Base-by-base conservation (phyloP, 148 eudicot species). In the Pharnaceum exiguum region DNA sequence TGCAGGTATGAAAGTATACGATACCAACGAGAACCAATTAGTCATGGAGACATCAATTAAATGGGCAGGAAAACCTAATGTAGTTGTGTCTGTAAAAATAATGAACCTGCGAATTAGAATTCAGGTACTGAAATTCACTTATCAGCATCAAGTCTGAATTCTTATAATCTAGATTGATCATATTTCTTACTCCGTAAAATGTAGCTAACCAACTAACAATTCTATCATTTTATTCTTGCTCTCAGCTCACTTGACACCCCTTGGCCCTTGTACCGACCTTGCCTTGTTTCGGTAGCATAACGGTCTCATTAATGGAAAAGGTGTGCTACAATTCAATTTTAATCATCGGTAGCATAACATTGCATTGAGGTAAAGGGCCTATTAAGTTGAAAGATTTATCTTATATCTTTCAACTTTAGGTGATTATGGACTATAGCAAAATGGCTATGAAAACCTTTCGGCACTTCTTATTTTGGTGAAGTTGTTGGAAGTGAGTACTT, bases 31-130 rank as follows among this genome's bases (percentile, higher is more conserved):
- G 74, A 88, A 59, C n/a, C 82, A 83, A 57, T 55, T 91, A 60
- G 84, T 91, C 26, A 63, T 91, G 94, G 94, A 91, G 73, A 87
- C 94, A 42, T 76, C 86, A 51, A 74, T 91, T 2, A 80, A 83
- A 71, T 91, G 94, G 96, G 98, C 96, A 28, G 96, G 96, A 35
- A 88, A 91, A 65, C 84, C 90, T 32, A 91, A 83, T 55, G 78
- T 91, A 40, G 71, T 75, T 36, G 59, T 91, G 65, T 74, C 71
- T 19, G 68, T 85, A 37, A 80, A 74, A 60, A 1, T 88, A 42
- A 60, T 72, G 65, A 81, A 90, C 19, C 27, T 75, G 15, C 64
- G 64, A 35, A 69, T 91, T 55, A 75, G 70, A 38, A 42, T 91
- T 72, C 98, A 91, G 94, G 98, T 90, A 45, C 61, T 66, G 38